Evolutionary conservation across 2,329 filamentous ascomycete species (phyloP).

Genomic region (Chaetothyriales sp.): DNA sequence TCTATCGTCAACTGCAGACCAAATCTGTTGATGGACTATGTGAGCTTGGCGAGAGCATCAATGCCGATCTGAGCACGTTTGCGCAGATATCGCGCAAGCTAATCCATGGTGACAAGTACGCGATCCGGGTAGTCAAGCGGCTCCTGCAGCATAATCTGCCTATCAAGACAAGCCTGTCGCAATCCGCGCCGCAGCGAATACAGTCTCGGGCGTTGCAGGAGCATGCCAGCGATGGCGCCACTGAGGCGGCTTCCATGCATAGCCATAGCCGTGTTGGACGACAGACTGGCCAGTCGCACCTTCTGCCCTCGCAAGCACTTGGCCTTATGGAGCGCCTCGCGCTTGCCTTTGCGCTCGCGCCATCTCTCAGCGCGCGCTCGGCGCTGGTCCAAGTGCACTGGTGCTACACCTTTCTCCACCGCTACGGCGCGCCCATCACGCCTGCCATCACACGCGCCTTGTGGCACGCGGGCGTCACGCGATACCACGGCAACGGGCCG

Average conservation of each 20-base stretch:
- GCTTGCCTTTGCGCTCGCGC: constrained; percentile 9
- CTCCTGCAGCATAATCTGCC: constrained; percentile 2
- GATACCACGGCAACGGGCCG: constrained; percentile 27
- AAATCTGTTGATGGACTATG: not conserved
- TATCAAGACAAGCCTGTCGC: not conserved
- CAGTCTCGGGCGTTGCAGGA: not conserved
- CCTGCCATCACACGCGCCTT: constrained; percentile 35
- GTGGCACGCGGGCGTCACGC: constrained; percentile 36
- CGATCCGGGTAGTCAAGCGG: not conserved
- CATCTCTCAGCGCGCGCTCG: constrained; percentile 21
- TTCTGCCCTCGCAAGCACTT: constrained; percentile 2
- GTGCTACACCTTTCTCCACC: constrained; percentile 33
- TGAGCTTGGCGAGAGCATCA: constrained; percentile 1
- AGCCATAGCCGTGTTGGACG: too few species aligned
- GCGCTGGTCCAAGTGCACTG: constrained; percentile 35
- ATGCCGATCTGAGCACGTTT: constrained; percentile 1
- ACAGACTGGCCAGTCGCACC: too few species aligned
- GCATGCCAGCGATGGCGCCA: not conserved
- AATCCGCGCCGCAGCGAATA: not conserved
- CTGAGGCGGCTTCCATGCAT: too few species aligned
- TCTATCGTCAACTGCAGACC: not conserved
- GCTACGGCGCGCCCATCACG: constrained; percentile 29
- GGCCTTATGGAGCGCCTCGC: constrained; percentile 10
- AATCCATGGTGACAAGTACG: not conserved
- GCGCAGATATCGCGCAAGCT: not conserved